Evolutionary conservation across 106 monocot genomes (phyloP).

Genomic region (Gastrodia elata): DNA sequence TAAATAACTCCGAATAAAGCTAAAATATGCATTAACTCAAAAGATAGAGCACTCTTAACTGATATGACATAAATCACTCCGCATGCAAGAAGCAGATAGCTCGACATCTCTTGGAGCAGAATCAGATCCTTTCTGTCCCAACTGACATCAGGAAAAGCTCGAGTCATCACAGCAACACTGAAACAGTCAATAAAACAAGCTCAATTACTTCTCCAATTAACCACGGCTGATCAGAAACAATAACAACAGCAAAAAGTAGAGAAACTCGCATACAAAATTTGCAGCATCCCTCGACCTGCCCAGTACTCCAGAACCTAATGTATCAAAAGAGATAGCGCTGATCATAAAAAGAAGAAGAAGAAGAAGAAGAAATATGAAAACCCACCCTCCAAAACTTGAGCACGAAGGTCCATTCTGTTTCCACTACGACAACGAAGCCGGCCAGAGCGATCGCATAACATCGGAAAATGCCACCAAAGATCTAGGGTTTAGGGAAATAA

Average conservation of each 20-base stretch:
- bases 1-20: neutral
- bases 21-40: neutral
- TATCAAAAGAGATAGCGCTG: neutral
- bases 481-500: slow-evolving; percentile 25
- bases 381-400: slow-evolving; percentile 57
- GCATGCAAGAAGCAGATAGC: slow-evolving; percentile 81
- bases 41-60: slow-evolving; percentile 31
- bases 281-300: slow-evolving; percentile 88
- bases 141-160: slow-evolving; percentile 62
- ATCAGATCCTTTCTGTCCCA: slow-evolving; percentile 36
- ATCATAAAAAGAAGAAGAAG: neutral
- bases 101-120: slow-evolving; percentile 75
- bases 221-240: neutral
- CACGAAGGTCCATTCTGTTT: slow-evolving; percentile 83
- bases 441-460: slow-evolving; percentile 83
- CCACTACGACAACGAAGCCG: slow-evolving; percentile 59
- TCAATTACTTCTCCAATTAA: neutral
- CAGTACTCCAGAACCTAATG: slow-evolving; percentile 79
- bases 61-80: slow-evolving; percentile 66
- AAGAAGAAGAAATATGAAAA: neutral
- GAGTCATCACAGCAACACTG: slow-evolving; percentile 96
- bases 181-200: slow-evolving; percentile 4
- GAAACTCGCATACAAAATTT: slow-evolving; percentile 72
- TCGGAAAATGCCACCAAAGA: slow-evolving; percentile 90
- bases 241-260: neutral